These are phyloP conservation scores for Mycena galericulata DNA, from an alignment of 768 basidiomycete species.

Conservation along the genomic window DNA sequence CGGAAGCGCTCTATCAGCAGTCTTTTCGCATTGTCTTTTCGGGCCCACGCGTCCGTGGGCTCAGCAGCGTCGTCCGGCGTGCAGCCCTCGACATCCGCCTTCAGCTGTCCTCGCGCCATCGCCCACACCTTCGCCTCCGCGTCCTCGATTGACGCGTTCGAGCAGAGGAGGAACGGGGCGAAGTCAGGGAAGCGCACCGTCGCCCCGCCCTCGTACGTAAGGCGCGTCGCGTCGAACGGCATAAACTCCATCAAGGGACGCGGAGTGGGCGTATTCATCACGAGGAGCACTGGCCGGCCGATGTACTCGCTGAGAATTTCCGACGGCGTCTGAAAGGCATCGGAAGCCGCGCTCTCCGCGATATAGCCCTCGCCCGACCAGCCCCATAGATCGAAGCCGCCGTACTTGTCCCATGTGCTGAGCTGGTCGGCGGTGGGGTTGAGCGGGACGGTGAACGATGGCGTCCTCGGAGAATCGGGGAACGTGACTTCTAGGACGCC, in stretches of 20 bases:
- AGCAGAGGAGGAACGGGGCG: conserved; percentile 33
- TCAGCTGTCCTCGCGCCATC: conserved; percentile 26
- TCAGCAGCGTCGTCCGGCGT: conserved; percentile 20
- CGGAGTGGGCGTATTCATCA: conserved; percentile 28
- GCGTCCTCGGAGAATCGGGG: conserved; percentile 32
- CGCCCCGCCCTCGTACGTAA: conserved; percentile 29
- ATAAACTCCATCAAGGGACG: conserved; percentile 21
- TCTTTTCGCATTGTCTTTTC: conserved; percentile 15
- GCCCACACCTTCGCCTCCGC: conserved; percentile 33
- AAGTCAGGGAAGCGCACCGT: conserved; percentile 32
- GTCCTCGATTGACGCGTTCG: conserved; percentile 27
- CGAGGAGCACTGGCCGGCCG: conserved; percentile 31
- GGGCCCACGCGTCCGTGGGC: conserved; percentile 25
- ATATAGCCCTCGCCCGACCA: conserved; percentile 27
- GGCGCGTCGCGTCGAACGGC: conserved; percentile 21
- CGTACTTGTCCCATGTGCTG: conserved; percentile 27
- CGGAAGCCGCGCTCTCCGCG: conserved; percentile 19
- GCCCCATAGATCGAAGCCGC: conserved; percentile 32
- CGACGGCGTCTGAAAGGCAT: conserved; percentile 23
- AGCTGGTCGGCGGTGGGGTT: conserved; percentile 28
- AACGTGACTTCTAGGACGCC: conserved; percentile 32
- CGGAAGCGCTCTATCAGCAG: conserved; percentile 35
- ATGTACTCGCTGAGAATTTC: conserved; percentile 30
- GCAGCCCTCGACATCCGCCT: conserved; percentile 20
- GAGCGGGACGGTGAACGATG: conserved; percentile 30